A percentile compares a stretch with the other conserved stretches of the same genome.
Conservation (phyloP, 306 rosid genomes). For the Lathyrus sativus region DNA sequence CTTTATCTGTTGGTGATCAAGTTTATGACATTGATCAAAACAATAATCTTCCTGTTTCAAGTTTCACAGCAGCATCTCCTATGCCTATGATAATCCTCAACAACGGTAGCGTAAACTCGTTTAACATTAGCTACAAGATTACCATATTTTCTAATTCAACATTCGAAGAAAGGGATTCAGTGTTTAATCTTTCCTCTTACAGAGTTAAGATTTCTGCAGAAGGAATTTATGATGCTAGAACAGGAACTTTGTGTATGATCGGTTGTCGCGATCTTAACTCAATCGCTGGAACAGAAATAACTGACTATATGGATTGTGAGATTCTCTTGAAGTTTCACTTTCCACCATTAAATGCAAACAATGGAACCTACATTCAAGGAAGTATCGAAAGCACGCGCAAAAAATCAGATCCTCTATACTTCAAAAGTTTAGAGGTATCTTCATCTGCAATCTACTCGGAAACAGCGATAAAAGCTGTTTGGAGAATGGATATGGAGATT, state of each 20-base stretch:
- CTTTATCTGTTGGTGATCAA: conserved; percentile 33
- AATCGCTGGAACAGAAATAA: conserved; percentile 1
- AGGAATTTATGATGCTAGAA: conserved; percentile 57
- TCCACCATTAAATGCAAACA: conserved; percentile 35
- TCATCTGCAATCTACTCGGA: conserved; percentile 26
- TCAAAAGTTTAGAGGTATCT: conserved; percentile 41
- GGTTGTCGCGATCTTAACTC: conserved; percentile 53
- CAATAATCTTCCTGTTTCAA: background rate
- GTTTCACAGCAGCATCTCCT: conserved; percentile 8
- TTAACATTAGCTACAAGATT: conserved; percentile 48
- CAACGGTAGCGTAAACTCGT: conserved; percentile 11
- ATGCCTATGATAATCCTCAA: background rate
- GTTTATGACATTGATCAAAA: background rate
- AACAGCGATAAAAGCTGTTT: conserved; percentile 28
- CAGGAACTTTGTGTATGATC: conserved; percentile 71
- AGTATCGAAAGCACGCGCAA: conserved; percentile 56
- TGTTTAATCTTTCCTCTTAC: conserved; percentile 14
- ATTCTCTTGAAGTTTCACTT: conserved; percentile 56
- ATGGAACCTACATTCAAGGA: conserved; percentile 40
- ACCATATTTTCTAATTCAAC: background rate
- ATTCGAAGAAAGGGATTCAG: background rate
- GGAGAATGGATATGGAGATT: conserved; percentile 64
- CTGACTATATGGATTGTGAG: conserved; percentile 52
- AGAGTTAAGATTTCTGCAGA: conserved; percentile 48
- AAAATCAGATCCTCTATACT: conserved; percentile 51